phyloP scores from a whole-genome alignment of 179 eudicot genomes.

The Amaranthus tricolor region DNA sequence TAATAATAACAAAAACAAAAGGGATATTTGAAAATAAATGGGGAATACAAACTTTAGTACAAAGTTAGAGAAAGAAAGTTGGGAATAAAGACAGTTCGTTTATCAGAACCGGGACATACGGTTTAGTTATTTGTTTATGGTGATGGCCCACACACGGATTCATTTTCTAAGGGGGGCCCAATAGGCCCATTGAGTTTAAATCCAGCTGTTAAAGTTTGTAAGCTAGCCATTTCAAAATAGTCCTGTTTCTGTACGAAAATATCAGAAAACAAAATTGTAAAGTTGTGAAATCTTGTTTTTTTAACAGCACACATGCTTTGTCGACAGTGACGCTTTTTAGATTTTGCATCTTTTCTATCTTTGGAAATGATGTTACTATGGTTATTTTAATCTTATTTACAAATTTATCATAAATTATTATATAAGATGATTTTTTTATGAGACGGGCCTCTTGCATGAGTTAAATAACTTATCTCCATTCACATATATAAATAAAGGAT shows the following conservation, averaged over 20 bases:
- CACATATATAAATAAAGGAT: too few species aligned
- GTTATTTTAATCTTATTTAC: too few species aligned
- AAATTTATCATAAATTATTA: too few species aligned
- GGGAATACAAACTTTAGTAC: too few species aligned
- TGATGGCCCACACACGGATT: constrained; percentile 16
- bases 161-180: not conserved
- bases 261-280: not conserved
- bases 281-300: not conserved
- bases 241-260: not conserved
- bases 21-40: too few species aligned
- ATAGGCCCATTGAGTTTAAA: constrained; percentile 2
- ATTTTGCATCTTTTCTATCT: too few species aligned
- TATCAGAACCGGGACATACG: constrained; percentile 18
- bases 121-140: not conserved
- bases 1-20: too few species aligned
- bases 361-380: too few species aligned
- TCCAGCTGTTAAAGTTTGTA: constrained; percentile 11
- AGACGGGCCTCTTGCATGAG: too few species aligned
- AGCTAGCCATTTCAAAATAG: not conserved
- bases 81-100: constrained; percentile 7
- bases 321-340: constrained; percentile 8
- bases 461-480: too few species aligned
- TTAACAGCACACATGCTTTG: constrained; percentile 4
- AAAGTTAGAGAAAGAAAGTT: not conserved
- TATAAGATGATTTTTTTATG: too few species aligned